Percentiles rank a stretch among this genome's conserved stretches.
Conservation (phyloP, 1,139 yeast genomes). For the Saccharomycopsis hybrid region DNA sequence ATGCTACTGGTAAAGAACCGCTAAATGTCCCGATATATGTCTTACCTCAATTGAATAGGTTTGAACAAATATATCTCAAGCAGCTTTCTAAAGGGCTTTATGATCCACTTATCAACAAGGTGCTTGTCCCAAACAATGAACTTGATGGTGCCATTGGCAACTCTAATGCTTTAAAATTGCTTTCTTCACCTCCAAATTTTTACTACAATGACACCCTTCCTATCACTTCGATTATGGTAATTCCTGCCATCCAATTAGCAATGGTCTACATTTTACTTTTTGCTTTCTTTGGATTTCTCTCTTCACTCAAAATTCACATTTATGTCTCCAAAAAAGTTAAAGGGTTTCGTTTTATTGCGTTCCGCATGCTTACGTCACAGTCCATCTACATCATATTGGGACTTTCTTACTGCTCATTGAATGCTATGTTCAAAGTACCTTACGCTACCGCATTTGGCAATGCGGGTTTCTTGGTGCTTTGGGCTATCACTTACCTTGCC, state of each 20-base stretch:
- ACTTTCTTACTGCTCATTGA: slow-evolving; percentile 47
- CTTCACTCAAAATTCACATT: slow-evolving; percentile 49
- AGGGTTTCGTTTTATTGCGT: slow-evolving; percentile 40
- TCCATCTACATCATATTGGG: slow-evolving; percentile 46
- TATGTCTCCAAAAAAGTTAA: slow-evolving; percentile 40
- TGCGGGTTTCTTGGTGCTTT: slow-evolving; percentile 57
- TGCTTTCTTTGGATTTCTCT: slow-evolving; percentile 46
- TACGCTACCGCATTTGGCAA: slow-evolving; percentile 48
- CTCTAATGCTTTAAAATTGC: background rate
- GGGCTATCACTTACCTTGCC: slow-evolving; percentile 55
- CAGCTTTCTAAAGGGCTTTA: slow-evolving; percentile 27
- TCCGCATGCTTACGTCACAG: slow-evolving; percentile 43
- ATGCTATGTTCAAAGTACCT: slow-evolving; percentile 56
- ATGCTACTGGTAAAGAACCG: slow-evolving; percentile 51
- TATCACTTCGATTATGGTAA: slow-evolving; percentile 7
- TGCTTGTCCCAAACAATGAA: slow-evolving; percentile 1
- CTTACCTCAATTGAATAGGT: slow-evolving; percentile 32
- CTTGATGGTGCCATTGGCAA: background rate
- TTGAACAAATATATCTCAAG: slow-evolving; percentile 30
- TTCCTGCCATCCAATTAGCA: slow-evolving; percentile 18
- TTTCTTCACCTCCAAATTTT: slow-evolving; percentile 28
- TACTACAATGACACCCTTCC: slow-evolving; percentile 19
- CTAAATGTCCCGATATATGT: slow-evolving; percentile 37
- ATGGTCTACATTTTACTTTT: slow-evolving; percentile 17
- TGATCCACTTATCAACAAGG: slow-evolving; percentile 8